These are phyloP conservation scores for Podospora fimiseda DNA, from an alignment of 495 filamentous ascomycete species.

Conservation along the genomic window DNA sequence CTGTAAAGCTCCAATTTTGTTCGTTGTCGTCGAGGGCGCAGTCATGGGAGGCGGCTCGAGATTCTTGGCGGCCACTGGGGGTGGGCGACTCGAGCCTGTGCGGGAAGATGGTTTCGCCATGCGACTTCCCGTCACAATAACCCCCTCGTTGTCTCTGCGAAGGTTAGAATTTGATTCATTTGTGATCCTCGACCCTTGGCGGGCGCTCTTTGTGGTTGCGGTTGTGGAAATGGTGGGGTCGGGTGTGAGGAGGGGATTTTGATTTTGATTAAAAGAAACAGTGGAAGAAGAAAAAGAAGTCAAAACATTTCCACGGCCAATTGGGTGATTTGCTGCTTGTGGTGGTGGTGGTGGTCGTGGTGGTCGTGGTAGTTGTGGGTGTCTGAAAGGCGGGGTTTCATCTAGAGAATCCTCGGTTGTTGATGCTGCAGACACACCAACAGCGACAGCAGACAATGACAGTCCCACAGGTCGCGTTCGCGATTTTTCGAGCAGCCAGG, in stretches of 20 bases:
- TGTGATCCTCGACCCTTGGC: not conserved
- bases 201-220: not conserved
- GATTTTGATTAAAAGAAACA: no score
- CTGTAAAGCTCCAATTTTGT: conserved; percentile 23
- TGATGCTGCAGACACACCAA: not conserved
- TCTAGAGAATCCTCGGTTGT: not conserved
- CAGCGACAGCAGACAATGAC: not conserved
- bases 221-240: not conserved
- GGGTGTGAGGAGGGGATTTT: not conserved
- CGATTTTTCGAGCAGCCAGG: conserved; percentile 6
- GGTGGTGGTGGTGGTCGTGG: no score
- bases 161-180: not conserved
- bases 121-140: not conserved
- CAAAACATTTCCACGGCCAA: no score
- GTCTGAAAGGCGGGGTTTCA: not conserved
- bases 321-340: no score
- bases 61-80: not conserved
- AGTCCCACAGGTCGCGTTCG: conserved; percentile 1
- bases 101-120: not conserved
- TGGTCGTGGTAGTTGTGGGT: no score
- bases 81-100: not conserved
- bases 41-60: not conserved
- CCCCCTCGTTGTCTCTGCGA: not conserved
- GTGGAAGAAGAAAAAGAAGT: no score
- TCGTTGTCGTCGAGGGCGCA: not conserved